Evolutionary conservation across 2,329 filamentous ascomycete genomes (phyloP).

Genomic region (Colletotrichum lindemuthianum): DNA sequence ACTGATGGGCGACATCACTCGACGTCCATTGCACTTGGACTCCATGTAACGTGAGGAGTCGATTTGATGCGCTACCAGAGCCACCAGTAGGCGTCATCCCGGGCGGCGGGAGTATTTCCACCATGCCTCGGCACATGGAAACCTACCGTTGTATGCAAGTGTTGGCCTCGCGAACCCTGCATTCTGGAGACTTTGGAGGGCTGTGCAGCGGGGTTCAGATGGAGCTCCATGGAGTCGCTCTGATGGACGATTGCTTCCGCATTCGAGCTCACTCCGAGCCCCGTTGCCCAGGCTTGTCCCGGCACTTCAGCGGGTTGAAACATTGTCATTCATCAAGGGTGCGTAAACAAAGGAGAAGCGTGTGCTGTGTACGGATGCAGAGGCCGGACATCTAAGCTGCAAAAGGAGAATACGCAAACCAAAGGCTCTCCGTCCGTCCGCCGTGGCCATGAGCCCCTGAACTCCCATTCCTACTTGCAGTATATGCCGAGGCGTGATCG

Average conservation of each 20-base stretch:
- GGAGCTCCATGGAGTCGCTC: slow-evolving; percentile 29
- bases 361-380: no score
- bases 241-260: slow-evolving; percentile 31
- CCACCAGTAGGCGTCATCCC: slow-evolving; percentile 3
- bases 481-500: no score
- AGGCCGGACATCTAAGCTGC: no score
- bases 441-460: no score
- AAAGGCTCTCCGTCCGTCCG: no score
- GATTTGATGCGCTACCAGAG: not conserved
- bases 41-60: slow-evolving; percentile 20
- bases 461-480: no score
- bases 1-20: not conserved
- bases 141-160: not conserved
- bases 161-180: slow-evolving; percentile 10
- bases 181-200: slow-evolving; percentile 19
- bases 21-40: not conserved
- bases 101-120: not conserved
- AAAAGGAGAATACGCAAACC: no score
- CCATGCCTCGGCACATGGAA: slow-evolving; percentile 23
- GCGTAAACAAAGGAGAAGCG: not conserved
- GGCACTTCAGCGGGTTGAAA: slow-evolving; percentile 23
- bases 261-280: slow-evolving; percentile 25
- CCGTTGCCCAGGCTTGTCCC: slow-evolving; percentile 12
- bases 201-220: slow-evolving; percentile 27
- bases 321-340: slow-evolving; percentile 16